Evolutionary conservation across 495 filamentous ascomycete species (phyloP).

Genomic region (Talaromyces liani): DNA sequence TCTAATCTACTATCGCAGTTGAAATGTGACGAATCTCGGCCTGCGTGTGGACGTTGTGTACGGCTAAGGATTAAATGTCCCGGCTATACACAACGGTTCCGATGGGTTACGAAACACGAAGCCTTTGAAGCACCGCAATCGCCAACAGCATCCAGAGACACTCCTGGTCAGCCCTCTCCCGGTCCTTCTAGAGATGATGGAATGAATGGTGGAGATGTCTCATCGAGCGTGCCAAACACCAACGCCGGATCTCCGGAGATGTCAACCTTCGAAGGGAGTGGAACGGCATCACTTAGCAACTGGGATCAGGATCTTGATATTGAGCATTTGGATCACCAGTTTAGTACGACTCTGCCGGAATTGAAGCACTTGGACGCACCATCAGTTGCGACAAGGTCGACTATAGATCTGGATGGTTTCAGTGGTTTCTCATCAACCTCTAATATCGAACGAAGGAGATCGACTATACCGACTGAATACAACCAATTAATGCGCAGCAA

Average conservation of each 20-base stretch:
- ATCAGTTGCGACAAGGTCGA: neutral
- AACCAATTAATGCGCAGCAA: neutral
- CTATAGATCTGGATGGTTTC: neutral
- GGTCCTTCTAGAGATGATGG: neutral
- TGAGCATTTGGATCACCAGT: slow-evolving; percentile 24
- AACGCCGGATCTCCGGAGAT: neutral
- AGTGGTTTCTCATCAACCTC: neutral
- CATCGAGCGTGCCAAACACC: neutral
- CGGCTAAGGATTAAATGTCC: slow-evolving; percentile 42
- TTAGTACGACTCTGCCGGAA: slow-evolving; percentile 25
- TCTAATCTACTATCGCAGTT: slow-evolving; percentile 25
- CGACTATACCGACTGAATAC: neutral
- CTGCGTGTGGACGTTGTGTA: slow-evolving; percentile 44
- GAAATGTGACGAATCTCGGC: slow-evolving; percentile 51
- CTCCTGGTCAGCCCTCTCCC: neutral
- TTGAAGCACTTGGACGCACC: slow-evolving; percentile 26
- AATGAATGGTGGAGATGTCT: neutral
- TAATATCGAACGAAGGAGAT: neutral
- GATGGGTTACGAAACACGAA: slow-evolving; percentile 49
- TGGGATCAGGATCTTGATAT: neutral
- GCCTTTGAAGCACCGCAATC: slow-evolving; percentile 11
- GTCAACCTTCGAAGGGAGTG: neutral
- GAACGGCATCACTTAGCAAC: neutral
- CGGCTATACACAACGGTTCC: slow-evolving; percentile 44
- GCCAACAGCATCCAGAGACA: neutral